Evolutionary conservation across 192 early-diverging fungal genomes (phyloP), one percentile per base, ranked within the genome.

Genomic region (Helicostylum pulchrum): DNA sequence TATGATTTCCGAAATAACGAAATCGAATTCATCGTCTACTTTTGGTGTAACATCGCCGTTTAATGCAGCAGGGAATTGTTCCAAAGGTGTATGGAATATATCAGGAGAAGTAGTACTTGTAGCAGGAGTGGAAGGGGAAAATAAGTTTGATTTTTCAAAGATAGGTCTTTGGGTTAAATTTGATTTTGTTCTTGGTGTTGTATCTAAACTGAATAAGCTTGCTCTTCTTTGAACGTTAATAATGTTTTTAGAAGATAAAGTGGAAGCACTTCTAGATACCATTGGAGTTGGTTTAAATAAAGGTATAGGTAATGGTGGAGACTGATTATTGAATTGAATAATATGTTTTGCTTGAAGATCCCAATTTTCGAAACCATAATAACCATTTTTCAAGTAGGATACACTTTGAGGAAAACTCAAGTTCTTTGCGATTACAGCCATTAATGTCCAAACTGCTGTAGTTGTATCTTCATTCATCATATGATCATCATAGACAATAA

Each of bases 1-100:
- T 7, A 83, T 67, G 42, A 92, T 83, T 14, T 72, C 77, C 0
- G 86, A 85, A 14, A 83, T 75, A 23, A 78, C 71, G 61, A 81
- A 75, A 32, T 72, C 71, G 23, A 62, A 65, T 50, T 77, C 76
- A 43, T 58, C 48, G 12, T 70, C 68, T 3, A 66, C 66, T 8
- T 65, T 7, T 10, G 64, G 76, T 0, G 72, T 62, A 4, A 44
- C 34, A 21, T 69, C 64, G 7, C 9, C 36, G 5, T 39, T 6
- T 39, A 39, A 39, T 39, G 36, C 9, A 39, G 6, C 7, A 39
- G 36, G 36, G 9, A 39, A 39, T 39, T 39, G 36, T 4, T 39
- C 36, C 6, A 39, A 0, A 4, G 36, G 36, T 39, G 36, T 39
- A 39, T 39, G 36, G 9, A 39, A 39, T 6, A 39, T 10, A 39